Base-by-base conservation (phyloP, 768 basidiomycete genomes). In the Floccularia luteovirens region DNA sequence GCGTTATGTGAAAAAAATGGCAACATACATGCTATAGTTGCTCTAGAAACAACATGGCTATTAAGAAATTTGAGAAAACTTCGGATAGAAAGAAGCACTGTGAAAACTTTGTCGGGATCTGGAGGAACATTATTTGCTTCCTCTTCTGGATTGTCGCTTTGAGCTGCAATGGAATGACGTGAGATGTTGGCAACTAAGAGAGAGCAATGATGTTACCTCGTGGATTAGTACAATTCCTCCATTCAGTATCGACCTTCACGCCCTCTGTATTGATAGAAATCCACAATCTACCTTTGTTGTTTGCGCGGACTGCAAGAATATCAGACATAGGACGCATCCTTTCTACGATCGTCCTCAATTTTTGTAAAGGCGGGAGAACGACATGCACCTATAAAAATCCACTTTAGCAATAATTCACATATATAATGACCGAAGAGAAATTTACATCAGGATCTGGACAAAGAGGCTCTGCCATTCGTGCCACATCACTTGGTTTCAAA, bases 391-490 rank as follows among this genome's bases (percentile, higher is more conserved):
- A 28, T 1, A 17, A 39, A 22, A 21, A 14, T 24, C n/a, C 42
- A 36, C 16, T 22, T n/a, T 25, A 23, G 19, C 33, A 27, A 21
- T 36, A 30, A 27, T 22, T 13, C 7, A n/a, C 23, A 11, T 7
- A 20, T 5, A 16, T 31, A 13, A 2, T 12, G 12, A 39, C 21
- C 30, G 22, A 38, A 25, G 24, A 34, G 32, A 8, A 11, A 64
- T 75, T 48, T 48, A 89, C 90, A 44, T 92, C 85, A 12, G 90
- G 87, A 22, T 85, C 81, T 1, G 90, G 90, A 53, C 90, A 92
- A 48, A 87, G 57, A 1, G 90, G 90, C 54, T 92, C 90, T 20
- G 64, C 70, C 41, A 92, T 69, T 44, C 69, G 75, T 14, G 73
- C 78, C 8, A 86, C 75, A 42, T 92, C 90, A 0, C 65, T 63